Evolutionary conservation across 192 early-diverging fungal species (phyloP).

Genomic region (Podila epicladia): DNA sequence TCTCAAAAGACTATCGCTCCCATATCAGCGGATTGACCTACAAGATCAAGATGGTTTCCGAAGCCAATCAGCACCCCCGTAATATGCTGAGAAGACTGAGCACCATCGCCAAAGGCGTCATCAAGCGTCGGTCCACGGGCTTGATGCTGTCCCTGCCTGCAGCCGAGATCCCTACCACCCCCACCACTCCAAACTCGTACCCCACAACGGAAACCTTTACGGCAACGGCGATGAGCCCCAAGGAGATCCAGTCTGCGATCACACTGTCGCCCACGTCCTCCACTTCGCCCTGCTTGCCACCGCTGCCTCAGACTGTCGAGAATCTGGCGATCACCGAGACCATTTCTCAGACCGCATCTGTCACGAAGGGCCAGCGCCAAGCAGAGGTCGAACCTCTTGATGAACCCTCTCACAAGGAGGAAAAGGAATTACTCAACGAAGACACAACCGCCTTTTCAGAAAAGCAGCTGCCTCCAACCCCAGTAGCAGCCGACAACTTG

Average conservation of each 20-base stretch:
- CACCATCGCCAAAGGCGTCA: conserved; percentile 39
- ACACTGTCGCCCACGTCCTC: not conserved
- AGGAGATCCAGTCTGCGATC: not conserved
- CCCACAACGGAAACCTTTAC: not conserved
- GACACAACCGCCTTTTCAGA: not conserved
- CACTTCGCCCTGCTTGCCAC: not conserved
- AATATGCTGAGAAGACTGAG: conserved; percentile 38
- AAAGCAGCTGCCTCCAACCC: conserved; percentile 7
- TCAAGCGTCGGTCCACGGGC: conserved; percentile 28
- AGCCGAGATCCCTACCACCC: conserved; percentile 10
- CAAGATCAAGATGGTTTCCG: conserved; percentile 38
- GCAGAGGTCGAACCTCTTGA: too few species aligned
- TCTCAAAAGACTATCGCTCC: conserved; percentile 20
- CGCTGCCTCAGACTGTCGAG: conserved; percentile 1
- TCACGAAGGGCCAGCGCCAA: not conserved
- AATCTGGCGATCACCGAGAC: conserved; percentile 14
- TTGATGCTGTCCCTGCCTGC: conserved; percentile 1
- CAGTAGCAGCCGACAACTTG: not conserved
- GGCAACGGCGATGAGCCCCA: not conserved
- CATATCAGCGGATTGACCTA: conserved; percentile 33
- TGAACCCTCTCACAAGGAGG: too few species aligned
- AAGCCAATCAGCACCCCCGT: conserved; percentile 24
- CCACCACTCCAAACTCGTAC: conserved; percentile 6
- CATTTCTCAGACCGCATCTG: not conserved
- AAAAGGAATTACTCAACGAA: not conserved